phyloP scores from a whole-genome alignment of 805 yeast species.

The Maudiozyma saulgeensis region DNA sequence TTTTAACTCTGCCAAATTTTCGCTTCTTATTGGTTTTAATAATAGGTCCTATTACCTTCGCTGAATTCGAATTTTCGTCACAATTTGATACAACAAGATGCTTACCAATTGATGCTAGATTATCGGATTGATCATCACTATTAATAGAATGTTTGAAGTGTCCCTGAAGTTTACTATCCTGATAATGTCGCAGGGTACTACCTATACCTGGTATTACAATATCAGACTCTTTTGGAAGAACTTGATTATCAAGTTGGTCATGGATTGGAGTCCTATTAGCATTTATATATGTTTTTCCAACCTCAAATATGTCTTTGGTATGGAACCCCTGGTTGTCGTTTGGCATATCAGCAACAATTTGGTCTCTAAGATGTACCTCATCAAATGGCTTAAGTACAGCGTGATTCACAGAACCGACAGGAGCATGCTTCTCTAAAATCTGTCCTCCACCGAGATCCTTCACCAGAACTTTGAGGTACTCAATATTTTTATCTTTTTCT shows the following conservation, averaged over 20 bases:
- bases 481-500: conserved; percentile 27
- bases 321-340: background rate
- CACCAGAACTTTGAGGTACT: conserved; percentile 23
- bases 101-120: no score
- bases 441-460: conserved; percentile 17
- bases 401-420: conserved; percentile 24
- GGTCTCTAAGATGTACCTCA: background rate
- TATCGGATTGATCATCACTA: no score
- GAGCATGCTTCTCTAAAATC: conserved; percentile 27
- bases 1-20: conserved; percentile 2
- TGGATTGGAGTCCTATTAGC: background rate
- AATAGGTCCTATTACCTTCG: background rate
- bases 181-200: no score
- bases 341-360: background rate
- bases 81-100: no score
- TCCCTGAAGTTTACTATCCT: no score
- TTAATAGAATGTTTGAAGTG: no score
- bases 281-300: background rate
- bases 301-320: background rate
- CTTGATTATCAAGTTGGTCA: background rate
- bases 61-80: no score
- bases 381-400: background rate
- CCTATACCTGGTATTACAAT: no score
- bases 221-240: background rate
- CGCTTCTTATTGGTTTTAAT: conserved; percentile 1